Conservation (phyloP, 2,329 filamentous ascomycete genomes). For the Dothistroma pini region DNA sequence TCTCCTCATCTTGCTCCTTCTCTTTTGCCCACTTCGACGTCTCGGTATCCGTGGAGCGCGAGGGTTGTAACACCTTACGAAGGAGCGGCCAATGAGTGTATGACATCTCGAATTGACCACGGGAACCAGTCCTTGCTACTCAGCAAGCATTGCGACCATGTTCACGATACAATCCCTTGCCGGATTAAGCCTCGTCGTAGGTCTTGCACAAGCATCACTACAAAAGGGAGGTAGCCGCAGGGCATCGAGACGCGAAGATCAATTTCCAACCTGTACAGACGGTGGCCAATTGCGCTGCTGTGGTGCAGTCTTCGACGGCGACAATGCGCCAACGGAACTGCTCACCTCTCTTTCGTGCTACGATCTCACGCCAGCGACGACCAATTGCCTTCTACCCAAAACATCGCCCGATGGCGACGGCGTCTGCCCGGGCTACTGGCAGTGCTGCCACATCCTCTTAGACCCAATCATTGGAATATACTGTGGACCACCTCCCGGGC, state of each 20-base stretch:
- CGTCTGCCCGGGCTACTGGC: neutral
- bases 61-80: too few relatives aligned
- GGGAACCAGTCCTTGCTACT: neutral
- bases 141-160: neutral
- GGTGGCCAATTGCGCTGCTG: conserved; percentile 7
- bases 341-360: conserved; percentile 7
- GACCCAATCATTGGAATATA: conserved; percentile 6
- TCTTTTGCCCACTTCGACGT: too few relatives aligned
- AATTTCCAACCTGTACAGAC: neutral
- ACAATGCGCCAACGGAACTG: conserved; percentile 6
- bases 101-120: neutral
- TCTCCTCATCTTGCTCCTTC: too few relatives aligned
- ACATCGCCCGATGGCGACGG: neutral
- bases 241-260: neutral
- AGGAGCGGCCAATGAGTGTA: too few relatives aligned
- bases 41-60: too few relatives aligned
- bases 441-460: conserved; percentile 5
- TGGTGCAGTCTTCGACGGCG: conserved; percentile 5
- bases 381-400: conserved; percentile 4
- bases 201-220: neutral
- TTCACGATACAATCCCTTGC: neutral
- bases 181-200: neutral
- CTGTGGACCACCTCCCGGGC: conserved; percentile 8
- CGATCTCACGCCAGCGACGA: conserved; percentile 7
- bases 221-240: neutral